Percentiles rank a stretch among this genome's conserved stretches.
Conservation (phyloP, 2,329 filamentous ascomycete genomes). For the Fusarium sp. region DNA sequence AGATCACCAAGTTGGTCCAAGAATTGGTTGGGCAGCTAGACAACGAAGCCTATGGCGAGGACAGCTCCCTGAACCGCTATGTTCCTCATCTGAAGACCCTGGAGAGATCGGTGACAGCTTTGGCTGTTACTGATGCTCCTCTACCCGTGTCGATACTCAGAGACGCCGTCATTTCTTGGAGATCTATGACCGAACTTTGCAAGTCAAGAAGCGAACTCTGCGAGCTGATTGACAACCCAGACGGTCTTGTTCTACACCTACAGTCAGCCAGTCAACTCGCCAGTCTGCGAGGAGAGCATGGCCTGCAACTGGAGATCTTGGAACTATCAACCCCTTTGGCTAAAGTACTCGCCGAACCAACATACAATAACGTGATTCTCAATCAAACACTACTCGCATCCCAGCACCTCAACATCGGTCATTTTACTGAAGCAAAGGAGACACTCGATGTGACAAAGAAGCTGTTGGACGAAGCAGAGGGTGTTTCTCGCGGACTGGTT, state of each 20-base stretch:
- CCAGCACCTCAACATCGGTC: constrained; percentile 66
- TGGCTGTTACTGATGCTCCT: constrained; percentile 53
- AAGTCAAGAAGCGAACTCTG: constrained; percentile 56
- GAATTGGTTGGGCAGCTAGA: constrained; percentile 52
- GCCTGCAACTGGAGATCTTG: constrained; percentile 58
- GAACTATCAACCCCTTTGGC: constrained; percentile 59
- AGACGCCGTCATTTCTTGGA: constrained; percentile 59
- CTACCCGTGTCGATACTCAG: constrained; percentile 49
- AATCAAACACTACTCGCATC: constrained; percentile 62
- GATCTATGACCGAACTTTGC: constrained; percentile 53
- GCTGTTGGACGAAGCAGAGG: constrained; percentile 55
- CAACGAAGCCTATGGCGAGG: constrained; percentile 56
- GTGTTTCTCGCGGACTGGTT: constrained; percentile 53
- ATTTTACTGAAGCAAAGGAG: constrained; percentile 61
- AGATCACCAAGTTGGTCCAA: constrained; percentile 55
- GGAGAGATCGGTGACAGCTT: constrained; percentile 56
- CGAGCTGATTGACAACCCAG: constrained; percentile 60
- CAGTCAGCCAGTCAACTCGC: constrained; percentile 63
- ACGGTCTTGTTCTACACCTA: constrained; percentile 61
- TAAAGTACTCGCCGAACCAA: constrained; percentile 48
- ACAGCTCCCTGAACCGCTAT: constrained; percentile 57
- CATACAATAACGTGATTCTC: constrained; percentile 56
- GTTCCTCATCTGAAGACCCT: constrained; percentile 62
- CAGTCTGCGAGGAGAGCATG: constrained; percentile 61
- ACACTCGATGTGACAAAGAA: constrained; percentile 68